phyloP scores from a whole-genome alignment of 768 basidiomycete species.

The Rhizopogon vesiculosus region DNA sequence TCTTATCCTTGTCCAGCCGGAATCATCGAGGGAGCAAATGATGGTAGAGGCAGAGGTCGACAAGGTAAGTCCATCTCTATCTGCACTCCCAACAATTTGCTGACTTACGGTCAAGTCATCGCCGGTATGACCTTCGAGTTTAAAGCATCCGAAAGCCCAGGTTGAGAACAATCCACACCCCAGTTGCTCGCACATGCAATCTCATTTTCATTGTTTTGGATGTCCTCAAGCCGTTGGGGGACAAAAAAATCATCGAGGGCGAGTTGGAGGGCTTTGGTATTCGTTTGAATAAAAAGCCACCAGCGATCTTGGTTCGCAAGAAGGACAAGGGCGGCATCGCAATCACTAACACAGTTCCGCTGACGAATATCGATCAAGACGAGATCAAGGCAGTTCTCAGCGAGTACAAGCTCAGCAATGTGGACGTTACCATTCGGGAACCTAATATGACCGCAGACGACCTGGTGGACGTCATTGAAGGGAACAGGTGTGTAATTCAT shows the following conservation, averaged over 20 bases:
- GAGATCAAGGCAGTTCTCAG: constrained; percentile 94
- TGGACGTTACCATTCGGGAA: constrained; percentile 90
- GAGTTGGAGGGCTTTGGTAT: constrained; percentile 99
- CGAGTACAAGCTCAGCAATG: constrained; percentile 89
- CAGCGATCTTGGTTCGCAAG: constrained; percentile 75
- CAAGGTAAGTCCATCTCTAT: constrained; percentile 54
- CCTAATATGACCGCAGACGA: constrained; percentile 92
- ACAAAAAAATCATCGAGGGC: constrained; percentile 85
- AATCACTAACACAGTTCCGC: constrained; percentile 94
- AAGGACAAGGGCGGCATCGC: constrained; percentile 91
- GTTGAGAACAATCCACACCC: constrained; percentile 3
- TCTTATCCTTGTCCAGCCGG: constrained; percentile 53
- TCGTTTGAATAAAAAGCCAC: constrained; percentile 91
- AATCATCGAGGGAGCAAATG: constrained; percentile 97
- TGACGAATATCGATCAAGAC: constrained; percentile 92
- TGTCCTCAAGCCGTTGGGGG: constrained; percentile 95
- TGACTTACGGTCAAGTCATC: constrained; percentile 45
- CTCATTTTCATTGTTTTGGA: constrained; percentile 98
- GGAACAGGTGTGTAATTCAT: constrained; percentile 58
- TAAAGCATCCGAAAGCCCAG: constrained; percentile 3
- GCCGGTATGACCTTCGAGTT: constrained; percentile 50
- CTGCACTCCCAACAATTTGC: constrained; percentile 17
- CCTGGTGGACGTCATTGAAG: constrained; percentile 95
- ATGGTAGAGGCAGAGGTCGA: constrained; percentile 92
- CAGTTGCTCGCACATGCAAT: constrained; percentile 96